Base-by-base conservation (phyloP, 2,329 filamentous ascomycete genomes). In the Phaeophleospora eucalypticola region DNA sequence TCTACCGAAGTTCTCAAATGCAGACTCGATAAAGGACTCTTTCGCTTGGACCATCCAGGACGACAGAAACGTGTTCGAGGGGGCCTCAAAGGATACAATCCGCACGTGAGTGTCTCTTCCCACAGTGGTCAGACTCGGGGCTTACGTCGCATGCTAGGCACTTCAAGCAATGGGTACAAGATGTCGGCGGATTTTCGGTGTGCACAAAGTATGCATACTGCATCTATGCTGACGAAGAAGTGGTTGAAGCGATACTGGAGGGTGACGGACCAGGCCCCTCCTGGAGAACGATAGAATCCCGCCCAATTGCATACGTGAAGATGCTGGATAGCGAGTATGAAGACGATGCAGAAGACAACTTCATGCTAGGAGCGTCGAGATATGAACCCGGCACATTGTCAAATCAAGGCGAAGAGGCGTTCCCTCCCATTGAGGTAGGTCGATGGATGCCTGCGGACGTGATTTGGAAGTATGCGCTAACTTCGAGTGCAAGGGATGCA, bases 201-300 rank as follows among this genome's bases (percentile, higher is more conserved):
- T 49, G n/a, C n/a, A n/a, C n/a, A n/a, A 49, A 27, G 12, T 4
- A 10, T 19, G 12, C 2, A 12, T 12, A 29, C 24, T 45, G 41
- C 41, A 36, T 49, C 6, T 49, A 44, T 12, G 41, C 16, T 14
- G 41, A 49, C 36, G 36, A 49, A 18, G n/a, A 41, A 49, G 24
- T 29, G 24, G 24, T 29, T 12, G 24, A 29, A 12, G 24, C 24
- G 12, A 12, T 29, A 6, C 24, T 29, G 12, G 24, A 6, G 24
- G 24, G 24, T 7, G 12, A 29, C 6, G 24, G 12, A 7, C 24
- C n/a, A n/a, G n/a, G n/a, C n/a, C n/a, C n/a, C n/a, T n/a, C n/a
- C n/a, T n/a, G n/a, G n/a, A n/a, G n/a, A n/a, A n/a, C n/a, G n/a
- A n/a, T n/a, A n/a, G n/a, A n/a, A n/a, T n/a, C n/a, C n/a, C n/a